phyloP scores from a whole-genome alignment of 1,284 basidiomycete species.

The Earliella scabrosa region DNA sequence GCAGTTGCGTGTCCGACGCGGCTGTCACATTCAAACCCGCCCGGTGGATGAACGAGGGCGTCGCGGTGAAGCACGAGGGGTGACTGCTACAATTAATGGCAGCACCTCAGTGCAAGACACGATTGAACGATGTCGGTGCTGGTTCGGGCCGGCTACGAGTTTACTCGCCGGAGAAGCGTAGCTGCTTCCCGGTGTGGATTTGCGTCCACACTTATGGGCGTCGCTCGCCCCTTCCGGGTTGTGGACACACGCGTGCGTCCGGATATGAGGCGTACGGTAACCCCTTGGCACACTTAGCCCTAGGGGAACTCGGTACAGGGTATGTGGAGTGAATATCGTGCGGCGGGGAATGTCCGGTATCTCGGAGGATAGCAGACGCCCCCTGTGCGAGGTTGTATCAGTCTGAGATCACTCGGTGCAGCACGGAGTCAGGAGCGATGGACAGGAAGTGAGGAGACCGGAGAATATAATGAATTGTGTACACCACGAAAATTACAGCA shows the following conservation, averaged over 20 bases:
- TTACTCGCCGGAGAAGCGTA: slow-evolving; percentile 17
- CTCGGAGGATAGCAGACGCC: too few relatives aligned
- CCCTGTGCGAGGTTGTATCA: neutral
- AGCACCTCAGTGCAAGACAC: too few relatives aligned
- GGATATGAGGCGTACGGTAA: neutral
- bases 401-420: neutral
- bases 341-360: too few relatives aligned
- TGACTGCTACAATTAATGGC: too few relatives aligned
- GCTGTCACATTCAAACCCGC: too few relatives aligned
- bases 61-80: neutral
- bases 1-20: neutral
- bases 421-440: neutral
- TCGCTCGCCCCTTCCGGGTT: slow-evolving; percentile 2
- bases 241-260: neutral
- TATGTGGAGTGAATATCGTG: too few relatives aligned
- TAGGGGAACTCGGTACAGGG: neutral
- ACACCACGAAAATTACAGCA: neutral
- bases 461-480: neutral
- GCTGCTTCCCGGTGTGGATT: neutral
- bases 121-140: neutral
- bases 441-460: neutral
- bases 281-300: neutral
- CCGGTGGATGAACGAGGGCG: neutral
- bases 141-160: slow-evolving; percentile 7
- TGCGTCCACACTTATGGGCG: slow-evolving; percentile 2